Conservation (phyloP, 2,329 filamentous ascomycete species). For the Penicillium sp. region DNA sequence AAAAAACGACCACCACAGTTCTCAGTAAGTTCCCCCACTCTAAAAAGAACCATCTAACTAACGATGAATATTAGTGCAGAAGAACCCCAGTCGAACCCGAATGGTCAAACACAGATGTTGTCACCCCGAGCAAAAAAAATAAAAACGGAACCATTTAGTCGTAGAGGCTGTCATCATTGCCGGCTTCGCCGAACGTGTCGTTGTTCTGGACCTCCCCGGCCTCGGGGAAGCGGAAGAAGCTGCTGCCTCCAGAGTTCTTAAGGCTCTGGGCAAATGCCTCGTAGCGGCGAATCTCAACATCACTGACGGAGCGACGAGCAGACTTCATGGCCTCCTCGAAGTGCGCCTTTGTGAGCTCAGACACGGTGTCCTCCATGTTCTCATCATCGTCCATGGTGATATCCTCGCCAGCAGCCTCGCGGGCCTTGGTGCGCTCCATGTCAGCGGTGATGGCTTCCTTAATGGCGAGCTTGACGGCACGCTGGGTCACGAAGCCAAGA, state of each 20-base stretch:
- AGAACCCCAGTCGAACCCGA: conserved; percentile 11
- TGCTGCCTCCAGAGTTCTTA: conserved; percentile 95
- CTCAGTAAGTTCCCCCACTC: conserved; percentile 20
- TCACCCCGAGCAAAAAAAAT: conserved; percentile 17
- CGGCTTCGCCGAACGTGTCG: conserved; percentile 74
- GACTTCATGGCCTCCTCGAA: conserved; percentile 99
- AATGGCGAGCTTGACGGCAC: conserved; percentile 98
- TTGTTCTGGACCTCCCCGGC: conserved; percentile 57
- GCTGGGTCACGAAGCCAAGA: conserved; percentile 98
- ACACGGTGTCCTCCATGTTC: conserved; percentile 77
- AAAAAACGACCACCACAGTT: conserved; percentile 19
- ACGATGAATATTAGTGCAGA: conserved; percentile 13
- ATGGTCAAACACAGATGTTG: conserved; percentile 21
- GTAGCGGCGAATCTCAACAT: conserved; percentile 97
- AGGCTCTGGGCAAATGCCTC: conserved; percentile 98
- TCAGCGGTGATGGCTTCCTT: conserved; percentile 90
- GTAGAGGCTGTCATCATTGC: conserved; percentile 96
- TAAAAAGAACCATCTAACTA: conserved; percentile 19
- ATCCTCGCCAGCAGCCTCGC: conserved; percentile 75
- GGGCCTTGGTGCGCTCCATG: conserved; percentile 86
- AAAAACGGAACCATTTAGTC: conserved; percentile 62
- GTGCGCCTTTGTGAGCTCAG: conserved; percentile 91
- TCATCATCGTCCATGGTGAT: conserved; percentile 74
- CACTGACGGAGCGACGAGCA: conserved; percentile 88
- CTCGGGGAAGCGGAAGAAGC: conserved; percentile 95